Evolutionary conservation across 1,139 yeast species (phyloP), one percentile per base, ranked within the genome.

Genomic region (Geotrichum siamense): DNA sequence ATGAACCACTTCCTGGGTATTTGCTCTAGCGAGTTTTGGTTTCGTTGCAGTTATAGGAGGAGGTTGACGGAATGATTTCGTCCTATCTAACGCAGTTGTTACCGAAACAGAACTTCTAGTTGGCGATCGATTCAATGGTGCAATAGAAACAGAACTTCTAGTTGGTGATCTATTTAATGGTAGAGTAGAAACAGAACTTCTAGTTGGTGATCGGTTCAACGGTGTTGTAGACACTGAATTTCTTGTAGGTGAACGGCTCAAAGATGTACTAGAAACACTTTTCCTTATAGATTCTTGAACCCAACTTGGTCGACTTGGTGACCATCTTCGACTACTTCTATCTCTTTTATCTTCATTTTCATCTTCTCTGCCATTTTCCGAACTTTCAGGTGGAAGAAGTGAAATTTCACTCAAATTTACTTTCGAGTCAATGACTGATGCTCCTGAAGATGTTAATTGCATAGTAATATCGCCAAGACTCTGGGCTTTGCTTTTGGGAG

Each of bases 261-360:
- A 5, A 38, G 39, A 27, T 16, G 41, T 15, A 16, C 38, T 21
- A 12, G 52, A 49, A 9, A 52, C 45, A 40, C 48, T 55, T 42
- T 55, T 56, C 40, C 51, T 54, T 25, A 59, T 42, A 5, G 62
- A 62, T 39, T 57, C 56, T 33, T 58, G 62, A 12, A 59, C 45
- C 63, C 63, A 59, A 2, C 62, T 55, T 37, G 55, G 57, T 26
- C 47, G 30, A 16, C 39, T 33, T 20, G 50, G 48, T 21, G 46
- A 41, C 48, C 48, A 44, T 20, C 50, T 46, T 23, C 61, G 47
- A 17, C 58, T 48, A 35, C 50, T 55, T 15, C 32, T 13, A 2
- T 3, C 6, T 3, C n/a, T 8, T 3, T 12, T 36, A 28, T 13
- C 27, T 3, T 30, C 13, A n/a, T 19, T 25, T 17, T 21, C 25